Percentiles rank a stretch among this genome's conserved stretches.
Evolutionary conservation across 176 grass and related monocot species (phyloP).

Genomic region (Carex pumila): DNA sequence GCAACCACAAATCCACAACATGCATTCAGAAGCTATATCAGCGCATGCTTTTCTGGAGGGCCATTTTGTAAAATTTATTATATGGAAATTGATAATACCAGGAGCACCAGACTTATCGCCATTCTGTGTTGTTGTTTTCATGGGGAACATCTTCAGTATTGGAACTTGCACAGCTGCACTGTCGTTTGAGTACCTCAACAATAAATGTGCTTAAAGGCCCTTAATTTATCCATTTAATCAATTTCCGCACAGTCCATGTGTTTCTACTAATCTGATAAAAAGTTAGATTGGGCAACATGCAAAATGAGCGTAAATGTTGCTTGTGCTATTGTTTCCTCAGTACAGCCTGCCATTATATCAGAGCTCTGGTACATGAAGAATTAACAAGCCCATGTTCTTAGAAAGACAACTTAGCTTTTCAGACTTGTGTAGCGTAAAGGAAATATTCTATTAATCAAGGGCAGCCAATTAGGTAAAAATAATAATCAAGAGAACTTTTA

Average conservation of each 20-base stretch:
- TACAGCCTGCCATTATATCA: no score
- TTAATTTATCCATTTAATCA: neutral
- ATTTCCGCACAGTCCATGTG: slow-evolving; percentile 15
- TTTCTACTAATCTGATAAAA: neutral
- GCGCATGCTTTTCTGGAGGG: neutral
- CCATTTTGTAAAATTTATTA: neutral
- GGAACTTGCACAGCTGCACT: neutral
- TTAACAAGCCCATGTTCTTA: neutral
- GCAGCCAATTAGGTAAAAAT: neutral
- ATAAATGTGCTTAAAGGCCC: neutral
- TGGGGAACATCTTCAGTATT: neutral
- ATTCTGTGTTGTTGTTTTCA: neutral
- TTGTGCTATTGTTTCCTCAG: neutral
- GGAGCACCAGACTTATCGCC: neutral
- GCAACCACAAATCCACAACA: neutral
- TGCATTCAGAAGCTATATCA: neutral
- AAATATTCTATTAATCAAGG: neutral
- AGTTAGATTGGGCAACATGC: neutral
- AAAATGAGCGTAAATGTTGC: neutral
- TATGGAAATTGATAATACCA: neutral
- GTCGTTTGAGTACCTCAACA: neutral
- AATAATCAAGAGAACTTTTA: neutral
- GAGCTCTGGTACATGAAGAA: no score
- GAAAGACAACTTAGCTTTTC: neutral
- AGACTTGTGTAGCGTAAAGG: neutral